Evolutionary conservation across 306 rosid genomes (phyloP).

Genomic region (Senna tora): DNA sequence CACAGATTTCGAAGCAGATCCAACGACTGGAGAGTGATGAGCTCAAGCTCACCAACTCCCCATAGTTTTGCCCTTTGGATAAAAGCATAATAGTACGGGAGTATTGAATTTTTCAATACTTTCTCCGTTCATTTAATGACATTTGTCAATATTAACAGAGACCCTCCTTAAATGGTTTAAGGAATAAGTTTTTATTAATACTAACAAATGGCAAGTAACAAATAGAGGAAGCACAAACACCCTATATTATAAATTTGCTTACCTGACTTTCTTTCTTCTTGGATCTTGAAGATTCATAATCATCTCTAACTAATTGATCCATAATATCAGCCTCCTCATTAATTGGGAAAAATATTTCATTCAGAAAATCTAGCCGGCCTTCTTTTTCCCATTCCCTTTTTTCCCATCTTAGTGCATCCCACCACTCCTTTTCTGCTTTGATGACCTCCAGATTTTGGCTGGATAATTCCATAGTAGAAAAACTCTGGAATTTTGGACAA

Average conservation of each 20-base stretch:
- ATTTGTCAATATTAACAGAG: too few relatives aligned
- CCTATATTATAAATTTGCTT: background rate
- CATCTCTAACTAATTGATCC: background rate
- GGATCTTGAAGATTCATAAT: background rate
- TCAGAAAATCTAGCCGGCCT: background rate
- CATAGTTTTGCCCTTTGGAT: too few relatives aligned
- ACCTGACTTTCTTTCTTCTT: background rate
- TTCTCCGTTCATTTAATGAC: too few relatives aligned
- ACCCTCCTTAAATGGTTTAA: too few relatives aligned
- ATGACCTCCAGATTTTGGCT: background rate
- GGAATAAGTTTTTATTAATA: too few relatives aligned
- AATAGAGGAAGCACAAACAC: too few relatives aligned
- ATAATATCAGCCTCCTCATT: background rate
- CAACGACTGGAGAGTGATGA: too few relatives aligned
- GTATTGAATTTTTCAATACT: too few relatives aligned
- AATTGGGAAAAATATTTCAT: background rate
- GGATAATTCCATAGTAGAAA: background rate
- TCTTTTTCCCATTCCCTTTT: background rate
- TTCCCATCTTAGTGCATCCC: constrained; percentile 12
- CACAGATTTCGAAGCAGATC: too few relatives aligned
- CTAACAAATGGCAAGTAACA: too few relatives aligned
- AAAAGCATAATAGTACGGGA: too few relatives aligned
- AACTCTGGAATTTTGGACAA: constrained; percentile 20
- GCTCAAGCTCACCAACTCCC: too few relatives aligned
- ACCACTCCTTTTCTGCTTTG: constrained; percentile 20